phyloP scores from a whole-genome alignment of 495 filamentous ascomycete species.

The Aspergillus bertholletiae region DNA sequence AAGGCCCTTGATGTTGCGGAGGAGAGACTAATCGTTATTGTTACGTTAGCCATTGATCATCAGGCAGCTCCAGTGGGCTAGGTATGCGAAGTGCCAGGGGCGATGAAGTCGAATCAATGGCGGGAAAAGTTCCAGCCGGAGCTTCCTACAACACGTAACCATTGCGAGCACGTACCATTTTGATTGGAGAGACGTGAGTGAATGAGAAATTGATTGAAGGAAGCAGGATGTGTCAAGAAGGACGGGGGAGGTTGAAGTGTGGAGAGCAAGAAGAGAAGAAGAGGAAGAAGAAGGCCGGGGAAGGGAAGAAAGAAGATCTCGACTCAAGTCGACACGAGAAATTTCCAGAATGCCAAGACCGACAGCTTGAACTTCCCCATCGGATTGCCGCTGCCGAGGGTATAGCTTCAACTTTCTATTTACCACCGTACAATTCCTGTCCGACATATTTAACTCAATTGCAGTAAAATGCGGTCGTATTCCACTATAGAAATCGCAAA shows the following conservation, averaged over 20 bases:
- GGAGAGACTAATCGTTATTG: slow-evolving; percentile 44
- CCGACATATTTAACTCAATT: neutral
- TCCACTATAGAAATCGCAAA: neutral
- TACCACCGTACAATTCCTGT: neutral
- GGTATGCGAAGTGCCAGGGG: neutral
- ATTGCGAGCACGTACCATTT: slow-evolving; percentile 26
- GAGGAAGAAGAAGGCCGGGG: slow-evolving; percentile 24
- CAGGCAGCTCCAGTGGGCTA: neutral
- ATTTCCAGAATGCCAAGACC: slow-evolving; percentile 57
- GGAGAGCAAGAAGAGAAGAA: slow-evolving; percentile 21
- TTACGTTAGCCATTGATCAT: slow-evolving; percentile 7
- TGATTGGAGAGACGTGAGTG: slow-evolving; percentile 15
- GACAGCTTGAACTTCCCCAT: slow-evolving; percentile 16
- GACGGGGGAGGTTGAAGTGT: slow-evolving; percentile 19
- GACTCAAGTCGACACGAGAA: slow-evolving; percentile 37
- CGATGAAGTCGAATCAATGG: slow-evolving; percentile 4
- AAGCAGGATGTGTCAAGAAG: neutral
- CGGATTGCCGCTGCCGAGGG: slow-evolving; percentile 28
- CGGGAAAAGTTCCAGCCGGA: slow-evolving; percentile 8
- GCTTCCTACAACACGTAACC: neutral
- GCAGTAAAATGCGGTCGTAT: neutral
- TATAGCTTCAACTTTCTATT: slow-evolving; percentile 12
- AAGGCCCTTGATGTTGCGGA: slow-evolving; percentile 95
- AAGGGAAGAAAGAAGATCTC: slow-evolving; percentile 35
- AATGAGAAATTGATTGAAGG: neutral